Evolutionary conservation across 331 rosid species (phyloP), one percentile per base, ranked within the genome.

Genomic region (Rhamnella rubrinervis): DNA sequence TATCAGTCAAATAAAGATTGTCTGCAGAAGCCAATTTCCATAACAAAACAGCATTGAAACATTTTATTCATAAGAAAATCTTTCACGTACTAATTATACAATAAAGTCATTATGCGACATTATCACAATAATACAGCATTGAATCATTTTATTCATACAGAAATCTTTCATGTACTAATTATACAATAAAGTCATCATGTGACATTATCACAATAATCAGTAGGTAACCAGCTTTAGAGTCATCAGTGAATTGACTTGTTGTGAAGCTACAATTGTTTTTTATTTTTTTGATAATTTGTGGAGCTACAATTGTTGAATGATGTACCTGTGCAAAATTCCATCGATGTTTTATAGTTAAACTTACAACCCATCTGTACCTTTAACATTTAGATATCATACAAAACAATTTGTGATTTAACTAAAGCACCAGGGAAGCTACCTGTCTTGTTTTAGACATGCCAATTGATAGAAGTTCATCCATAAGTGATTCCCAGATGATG

Each of bases 401-500:
- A 52, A 16, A 57, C 14, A 56, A 14, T 47, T 21, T 21, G 57
- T 26, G 58, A 53, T 53, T 31, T 53, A 53, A 53, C n/a, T 2
- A 28, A 23, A 13, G 55, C 6, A 70, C 46, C 65, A 37, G 55
- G 39, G 49, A 59, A 68, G 40, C 61, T 63, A 93, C 98, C 95
- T 82, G 87, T 71, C 88, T 86, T 35, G 92, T 89, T 49, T 81
- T 75, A 10, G 92, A 91, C 77, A 93, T 59, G 77, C 95, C 98
- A 77, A 86, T 75, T 58, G 89, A 82, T 69, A 77, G 84, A 80
- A 93, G 81, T 68, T 93, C 95, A 78, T 87, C 85, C 85, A 88
- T 84, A 67, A 88, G 31, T 52, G 86, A 87, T 83, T 89, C 89
- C 97, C 98, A 93, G 61, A 91, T 91, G 80, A 85, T 82, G 82